Evolutionary conservation across 1,284 basidiomycete genomes (phyloP).

Genomic region (Puccinia polysora): DNA sequence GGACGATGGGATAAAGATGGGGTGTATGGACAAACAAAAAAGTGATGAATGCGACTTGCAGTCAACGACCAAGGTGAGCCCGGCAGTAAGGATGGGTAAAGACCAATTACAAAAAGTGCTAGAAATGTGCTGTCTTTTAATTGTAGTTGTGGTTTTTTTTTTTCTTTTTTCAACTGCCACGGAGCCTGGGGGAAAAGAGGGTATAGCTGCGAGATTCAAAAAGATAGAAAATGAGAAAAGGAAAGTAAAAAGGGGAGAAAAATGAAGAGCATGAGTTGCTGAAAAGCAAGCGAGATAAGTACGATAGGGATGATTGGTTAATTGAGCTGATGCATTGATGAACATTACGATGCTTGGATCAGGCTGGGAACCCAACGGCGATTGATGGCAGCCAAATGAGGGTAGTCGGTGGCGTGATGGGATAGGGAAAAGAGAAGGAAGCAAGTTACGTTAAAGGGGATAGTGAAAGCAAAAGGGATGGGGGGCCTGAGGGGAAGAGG

Average conservation of each 20-base stretch:
- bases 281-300: background rate
- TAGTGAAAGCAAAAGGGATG: background rate
- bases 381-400: conserved; percentile 11
- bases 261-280: conserved; percentile 12
- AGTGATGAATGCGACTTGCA: conserved; percentile 11
- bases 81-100: no score
- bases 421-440: background rate
- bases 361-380: conserved; percentile 5
- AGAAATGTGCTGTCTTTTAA: background rate
- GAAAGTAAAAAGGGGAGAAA: background rate
- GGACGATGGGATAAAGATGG: background rate
- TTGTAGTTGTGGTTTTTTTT: background rate
- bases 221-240: conserved; percentile 2
- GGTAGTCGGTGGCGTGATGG: background rate
- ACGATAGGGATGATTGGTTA: conserved; percentile 15
- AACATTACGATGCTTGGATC: conserved; percentile 30
- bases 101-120: no score
- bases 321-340: conserved; percentile 19
- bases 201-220: background rate
- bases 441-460: background rate
- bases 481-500: no score
- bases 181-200: no score
- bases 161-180: conserved; percentile 13
- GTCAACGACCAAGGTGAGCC: conserved; percentile 10
- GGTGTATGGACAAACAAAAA: background rate